A percentile compares a stretch with the other conserved stretches of the same genome.
phyloP scores from a whole-genome alignment of 2,329 filamentous ascomycete genomes.

The Aphanocladium album region DNA sequence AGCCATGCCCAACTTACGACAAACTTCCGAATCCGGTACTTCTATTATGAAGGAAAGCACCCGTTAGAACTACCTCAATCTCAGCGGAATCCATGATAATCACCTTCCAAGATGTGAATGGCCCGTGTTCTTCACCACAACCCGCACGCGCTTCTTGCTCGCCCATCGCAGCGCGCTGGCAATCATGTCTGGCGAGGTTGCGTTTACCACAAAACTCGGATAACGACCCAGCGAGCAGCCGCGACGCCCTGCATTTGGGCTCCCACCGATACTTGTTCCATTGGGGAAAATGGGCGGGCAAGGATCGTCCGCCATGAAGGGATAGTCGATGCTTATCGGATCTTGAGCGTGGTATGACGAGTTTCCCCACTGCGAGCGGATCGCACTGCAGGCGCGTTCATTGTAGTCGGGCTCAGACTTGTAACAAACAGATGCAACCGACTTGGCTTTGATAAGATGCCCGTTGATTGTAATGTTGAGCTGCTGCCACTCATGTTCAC shows the following conservation, averaged over 20 bases:
- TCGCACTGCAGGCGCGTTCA: slow-evolving; percentile 31
- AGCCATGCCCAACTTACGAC: slow-evolving; percentile 1
- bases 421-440: slow-evolving; percentile 46
- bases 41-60: background rate
- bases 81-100: background rate
- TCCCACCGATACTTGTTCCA: slow-evolving; percentile 24
- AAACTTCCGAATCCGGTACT: slow-evolving; percentile 7
- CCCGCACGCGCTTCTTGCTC: slow-evolving; percentile 23
- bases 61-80: background rate
- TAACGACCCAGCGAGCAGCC: slow-evolving; percentile 35
- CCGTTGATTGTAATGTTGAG: slow-evolving; percentile 46
- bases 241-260: slow-evolving; percentile 31
- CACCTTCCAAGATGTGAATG: slow-evolving; percentile 11
- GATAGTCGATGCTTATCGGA: slow-evolving; percentile 15
- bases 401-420: slow-evolving; percentile 33
- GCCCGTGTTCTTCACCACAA: slow-evolving; percentile 22
- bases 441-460: slow-evolving; percentile 42
- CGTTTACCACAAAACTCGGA: slow-evolving; percentile 27
- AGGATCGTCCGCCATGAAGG: slow-evolving; percentile 22
- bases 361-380: slow-evolving; percentile 25
- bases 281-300: slow-evolving; percentile 30
- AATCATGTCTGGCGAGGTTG: slow-evolving; percentile 22
- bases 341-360: slow-evolving; percentile 12
- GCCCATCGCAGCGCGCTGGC: slow-evolving; percentile 24
- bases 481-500: slow-evolving; percentile 33